Conservation (phyloP, 164 flowering plant genomes). For the Houttuynia cordata region DNA sequence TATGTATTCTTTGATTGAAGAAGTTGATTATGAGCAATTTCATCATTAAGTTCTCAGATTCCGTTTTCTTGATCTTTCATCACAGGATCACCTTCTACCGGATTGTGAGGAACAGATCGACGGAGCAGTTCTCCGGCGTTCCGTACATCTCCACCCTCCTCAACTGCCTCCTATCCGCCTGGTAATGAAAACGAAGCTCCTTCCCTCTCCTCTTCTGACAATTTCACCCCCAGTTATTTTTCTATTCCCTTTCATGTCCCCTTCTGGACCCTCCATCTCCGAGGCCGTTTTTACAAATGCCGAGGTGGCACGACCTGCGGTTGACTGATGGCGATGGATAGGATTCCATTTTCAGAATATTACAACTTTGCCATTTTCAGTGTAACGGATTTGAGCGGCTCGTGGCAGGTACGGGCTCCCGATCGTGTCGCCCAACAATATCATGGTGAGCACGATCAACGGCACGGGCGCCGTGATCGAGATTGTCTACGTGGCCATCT, state of each 20-base stretch:
- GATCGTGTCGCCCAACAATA: conserved; percentile 68
- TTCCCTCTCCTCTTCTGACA: background rate
- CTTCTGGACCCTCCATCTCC: too few species aligned
- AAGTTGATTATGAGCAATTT: too few species aligned
- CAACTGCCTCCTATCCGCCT: conserved; percentile 81
- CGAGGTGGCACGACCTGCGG: too few species aligned
- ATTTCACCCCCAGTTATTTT: too few species aligned
- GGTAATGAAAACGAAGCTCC: conserved; percentile 26
- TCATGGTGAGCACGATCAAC: conserved; percentile 64
- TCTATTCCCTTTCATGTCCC: too few species aligned
- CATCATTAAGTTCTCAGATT: too few species aligned
- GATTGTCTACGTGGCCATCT: conserved; percentile 45
- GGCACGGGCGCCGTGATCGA: conserved; percentile 77
- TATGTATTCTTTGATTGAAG: too few species aligned
- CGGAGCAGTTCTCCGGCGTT: conserved; percentile 82
- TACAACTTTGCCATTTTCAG: too few species aligned
- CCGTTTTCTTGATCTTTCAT: background rate
- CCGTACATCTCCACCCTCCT: conserved; percentile 81
- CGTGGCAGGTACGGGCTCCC: conserved; percentile 76
- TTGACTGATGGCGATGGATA: too few species aligned
- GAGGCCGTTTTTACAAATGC: too few species aligned
- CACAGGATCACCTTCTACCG: conserved; percentile 70
- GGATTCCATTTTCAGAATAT: too few species aligned
- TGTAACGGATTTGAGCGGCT: too few species aligned
- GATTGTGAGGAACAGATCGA: conserved; percentile 51